Evolutionary conservation across 768 basidiomycete species (phyloP), one percentile per base, ranked within the genome.

Genomic region (Suillus clintonianus): DNA sequence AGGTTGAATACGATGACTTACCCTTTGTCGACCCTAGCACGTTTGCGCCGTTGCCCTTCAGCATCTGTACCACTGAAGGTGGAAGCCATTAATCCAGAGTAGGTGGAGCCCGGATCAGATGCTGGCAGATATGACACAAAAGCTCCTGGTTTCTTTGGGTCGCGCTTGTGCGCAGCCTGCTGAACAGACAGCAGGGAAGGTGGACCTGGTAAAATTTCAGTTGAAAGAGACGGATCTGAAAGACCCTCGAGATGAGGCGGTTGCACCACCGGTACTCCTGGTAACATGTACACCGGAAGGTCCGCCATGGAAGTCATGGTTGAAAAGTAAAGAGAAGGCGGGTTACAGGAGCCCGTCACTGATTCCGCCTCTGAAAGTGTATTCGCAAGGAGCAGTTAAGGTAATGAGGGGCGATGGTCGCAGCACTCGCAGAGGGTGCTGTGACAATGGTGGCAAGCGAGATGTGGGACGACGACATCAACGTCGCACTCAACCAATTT

Each of bases 141-240:
- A 67, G 83, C 79, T 67, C 83, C 76, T 59, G 89, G 86, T 79
- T 94, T 92, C 81, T 85, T 91, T 71, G 88, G 88, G 81, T 94
- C 92, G 74, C 90, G 88, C 80, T 89, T 91, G 72, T 87, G 82
- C 61, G 85, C 81, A 70, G 85, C 79, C 78, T 91, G 90, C 77
- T 89, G 89, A 63, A 87, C 79, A 70, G 89, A 86, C 67, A 83
- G 80, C 66, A 92, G 76, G 67, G 92, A 86, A 59, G 93, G 93
- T 64, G 93, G 93, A 30, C 92, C 92, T 72, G 93, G 93, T 70
- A 95, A 85, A 80, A 95, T 90, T 84, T 94, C 93, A 64, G 93
- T 95, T 66, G 94, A 92, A 70, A 94, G 84, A 67, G 85, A 82
- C 62, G 89, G 79, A 82, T 95, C 91, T 62, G 75, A 76, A 47